A percentile compares a stretch with the other conserved stretches of the same genome.
These are phyloP conservation scores for Sporobolomyces roseus DNA, from an alignment of 768 basidiomycete species.

Conservation along the genomic window DNA sequence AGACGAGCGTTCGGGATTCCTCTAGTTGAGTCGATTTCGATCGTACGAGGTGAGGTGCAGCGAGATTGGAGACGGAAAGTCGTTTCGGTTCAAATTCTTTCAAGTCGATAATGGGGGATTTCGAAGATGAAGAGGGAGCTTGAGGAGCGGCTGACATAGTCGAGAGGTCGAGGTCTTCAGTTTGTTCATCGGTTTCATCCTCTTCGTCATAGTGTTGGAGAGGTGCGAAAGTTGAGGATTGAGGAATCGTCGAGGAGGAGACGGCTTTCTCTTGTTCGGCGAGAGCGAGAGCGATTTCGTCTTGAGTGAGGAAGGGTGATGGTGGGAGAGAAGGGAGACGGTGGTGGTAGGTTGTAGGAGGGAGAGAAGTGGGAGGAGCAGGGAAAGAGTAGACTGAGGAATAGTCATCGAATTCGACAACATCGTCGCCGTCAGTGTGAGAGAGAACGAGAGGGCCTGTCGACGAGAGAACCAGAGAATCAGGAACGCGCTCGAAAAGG, in stretches of 20 bases:
- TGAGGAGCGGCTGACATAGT: neutral
- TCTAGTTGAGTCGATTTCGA: constrained; percentile 13
- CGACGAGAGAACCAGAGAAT: neutral
- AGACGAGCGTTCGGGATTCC: constrained; percentile 8
- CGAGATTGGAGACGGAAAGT: neutral
- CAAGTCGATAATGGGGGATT: neutral
- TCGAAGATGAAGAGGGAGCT: neutral
- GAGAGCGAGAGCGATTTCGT: constrained; percentile 20
- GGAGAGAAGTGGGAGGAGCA: constrained; percentile 11
- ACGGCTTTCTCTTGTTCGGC: constrained; percentile 16
- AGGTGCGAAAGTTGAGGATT: constrained; percentile 12
- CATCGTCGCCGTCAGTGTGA: constrained; percentile 1
- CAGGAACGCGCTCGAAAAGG: neutral
- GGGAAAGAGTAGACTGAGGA: constrained; percentile 30
- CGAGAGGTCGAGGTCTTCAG: constrained; percentile 3
- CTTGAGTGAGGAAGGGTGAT: constrained; percentile 33
- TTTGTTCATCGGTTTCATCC: neutral
- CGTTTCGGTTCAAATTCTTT: constrained; percentile 15
- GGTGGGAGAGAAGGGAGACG: constrained; percentile 16
- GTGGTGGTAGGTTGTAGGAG: constrained; percentile 7
- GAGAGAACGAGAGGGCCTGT: constrained; percentile 16
- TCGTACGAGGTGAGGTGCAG: constrained; percentile 7
- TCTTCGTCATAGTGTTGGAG: neutral
- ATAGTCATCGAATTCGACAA: constrained; percentile 25
- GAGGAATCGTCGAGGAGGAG: neutral